Evolutionary conservation across 1,284 basidiomycete genomes (phyloP), one percentile per base, ranked within the genome.

Genomic region (Microbotryum intermedium): DNA sequence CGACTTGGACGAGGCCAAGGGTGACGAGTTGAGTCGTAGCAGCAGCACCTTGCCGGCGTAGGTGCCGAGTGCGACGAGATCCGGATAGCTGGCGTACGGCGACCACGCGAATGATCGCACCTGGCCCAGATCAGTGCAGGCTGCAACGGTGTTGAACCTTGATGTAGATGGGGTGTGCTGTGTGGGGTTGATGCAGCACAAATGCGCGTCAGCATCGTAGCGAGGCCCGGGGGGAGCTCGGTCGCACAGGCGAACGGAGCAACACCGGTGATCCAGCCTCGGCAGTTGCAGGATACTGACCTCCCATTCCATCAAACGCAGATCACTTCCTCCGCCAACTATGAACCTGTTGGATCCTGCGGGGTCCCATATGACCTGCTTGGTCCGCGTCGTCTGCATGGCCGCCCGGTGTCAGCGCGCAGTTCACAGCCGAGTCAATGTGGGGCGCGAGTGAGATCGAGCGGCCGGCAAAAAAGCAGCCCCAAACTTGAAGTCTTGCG

Each of bases 41-140:
- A 70, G 53, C 25, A 70, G 50, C 8, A 64, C 65, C 3, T 63
- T 55, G 1, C 69, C 69, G 11, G 68, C 64, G 13, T 58, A 44
- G 13, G 68, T 47, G 2, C 69, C 69, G 8, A 65, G 66, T 0
- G 68, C 69, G 39, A 67, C 44, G 43, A 70, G 61, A 16, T 66
- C 61, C 6, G 61, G 60, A 3, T 48, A 20, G 8, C 43, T 26
- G 13, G 58, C 34, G 25, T 61, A 46, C 2, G 68, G 68, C 0
- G 56, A 65, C 68, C 68, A 69, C 10, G 68, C 68, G 44, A 70
- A 65, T 28, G 61, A 60, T 25, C 67, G 53, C 4, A 66, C 44
- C 5, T 60, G 57, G 2, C 62, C 44, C 11, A 70, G 57, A 18
- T 70, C 69, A 1, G 66, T 61, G 42, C 64, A 61, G 48, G 64